Base-by-base conservation (phyloP, 176 grass and related monocot species). In the Triticum urartu region DNA sequence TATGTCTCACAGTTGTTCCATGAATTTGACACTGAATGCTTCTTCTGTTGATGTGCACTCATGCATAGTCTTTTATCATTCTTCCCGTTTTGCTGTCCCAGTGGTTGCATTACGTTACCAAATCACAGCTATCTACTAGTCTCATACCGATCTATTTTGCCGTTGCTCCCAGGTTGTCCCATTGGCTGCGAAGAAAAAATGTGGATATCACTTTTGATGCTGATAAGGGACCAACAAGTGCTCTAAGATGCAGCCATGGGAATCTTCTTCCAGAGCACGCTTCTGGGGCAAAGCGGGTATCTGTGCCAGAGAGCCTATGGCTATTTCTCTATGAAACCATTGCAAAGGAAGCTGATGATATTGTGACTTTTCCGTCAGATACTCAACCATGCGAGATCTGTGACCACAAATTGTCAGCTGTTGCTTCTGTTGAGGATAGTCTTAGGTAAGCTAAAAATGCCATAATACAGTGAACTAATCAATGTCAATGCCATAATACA, bases 151-250 rank as follows among this genome's bases (percentile, higher is more conserved):
- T 72, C 6, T 3, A 40, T 66, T 80, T 77, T 3, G 11, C 87
- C 45, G 61, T 40, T 88, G 45, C 72, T 81, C 22, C 69, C 61
- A 97, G 97, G 97, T 92, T 99, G 85, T 42, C 65, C 77, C 92
- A 94, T 66, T 99, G 97, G 97, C 36, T 99, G 83, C 89, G 92
- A 34, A 99, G 89, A 64, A 99, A 99, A 90, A 93, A 90, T 88
- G 66, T 85, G 68, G 94, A 99, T 79, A 88, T 71, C 66, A 79
- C 84, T 80, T 91, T 86, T 64, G 92, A 93, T 79, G 86, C 28
- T 88, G 97, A 99, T 73, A 86, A 78, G 88, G 97, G 92, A 35
- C 97, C 97, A 58, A 97, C 97, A 52, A 79, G 71, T 86, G 88
- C 89, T 85, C 94, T 99, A 76, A 86, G 21, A 83, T 99, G 97